Percentiles rank a stretch among this genome's conserved stretches.
phyloP scores from a whole-genome alignment of 352 stramenopile genomes.

The Pythium dissotocum region DNA sequence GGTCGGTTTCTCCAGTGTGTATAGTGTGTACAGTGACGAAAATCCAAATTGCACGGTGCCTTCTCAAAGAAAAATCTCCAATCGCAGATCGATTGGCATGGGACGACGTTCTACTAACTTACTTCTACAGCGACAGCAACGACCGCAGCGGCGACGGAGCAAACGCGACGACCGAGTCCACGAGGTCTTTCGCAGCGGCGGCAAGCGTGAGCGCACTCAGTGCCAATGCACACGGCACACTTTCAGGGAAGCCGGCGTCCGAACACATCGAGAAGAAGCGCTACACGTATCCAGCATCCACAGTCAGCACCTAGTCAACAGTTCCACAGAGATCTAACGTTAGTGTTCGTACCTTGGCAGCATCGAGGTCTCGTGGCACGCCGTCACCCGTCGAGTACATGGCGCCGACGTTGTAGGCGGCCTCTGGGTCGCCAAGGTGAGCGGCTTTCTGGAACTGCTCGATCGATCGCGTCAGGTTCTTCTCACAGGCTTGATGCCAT shows the following conservation, averaged over 20 bases:
- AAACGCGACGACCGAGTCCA: conserved; percentile 1
- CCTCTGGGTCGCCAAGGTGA: conserved; percentile 56
- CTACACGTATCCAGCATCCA: conserved; percentile 13
- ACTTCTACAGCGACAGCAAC: conserved; percentile 15
- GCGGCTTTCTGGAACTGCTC: conserved; percentile 55
- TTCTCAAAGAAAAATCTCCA: conserved; percentile 1
- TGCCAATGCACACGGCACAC: conserved; percentile 54
- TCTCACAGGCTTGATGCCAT: conserved; percentile 54
- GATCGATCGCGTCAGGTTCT: conserved; percentile 54
- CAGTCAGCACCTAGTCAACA: too few species aligned
- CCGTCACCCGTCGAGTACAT: conserved; percentile 60
- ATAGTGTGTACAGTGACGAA: conserved; percentile 5
- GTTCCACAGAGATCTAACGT: too few species aligned
- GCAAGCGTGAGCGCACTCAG: conserved; percentile 35
- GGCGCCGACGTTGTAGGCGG: conserved; percentile 59
- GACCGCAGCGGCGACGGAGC: conserved; percentile 13
- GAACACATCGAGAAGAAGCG: conserved; percentile 54
- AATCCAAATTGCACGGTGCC: conserved; percentile 1
- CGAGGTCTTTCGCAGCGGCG: neutral
- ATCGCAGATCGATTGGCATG: neutral
- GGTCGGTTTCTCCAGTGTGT: conserved; percentile 1
- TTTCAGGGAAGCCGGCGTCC: conserved; percentile 53
- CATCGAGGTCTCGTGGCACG: conserved; percentile 37
- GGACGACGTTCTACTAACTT: conserved; percentile 22
- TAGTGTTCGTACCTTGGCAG: conserved; percentile 32